Conservation (phyloP, 202 grass and related monocot genomes). For the Panicum hallii region DNA sequence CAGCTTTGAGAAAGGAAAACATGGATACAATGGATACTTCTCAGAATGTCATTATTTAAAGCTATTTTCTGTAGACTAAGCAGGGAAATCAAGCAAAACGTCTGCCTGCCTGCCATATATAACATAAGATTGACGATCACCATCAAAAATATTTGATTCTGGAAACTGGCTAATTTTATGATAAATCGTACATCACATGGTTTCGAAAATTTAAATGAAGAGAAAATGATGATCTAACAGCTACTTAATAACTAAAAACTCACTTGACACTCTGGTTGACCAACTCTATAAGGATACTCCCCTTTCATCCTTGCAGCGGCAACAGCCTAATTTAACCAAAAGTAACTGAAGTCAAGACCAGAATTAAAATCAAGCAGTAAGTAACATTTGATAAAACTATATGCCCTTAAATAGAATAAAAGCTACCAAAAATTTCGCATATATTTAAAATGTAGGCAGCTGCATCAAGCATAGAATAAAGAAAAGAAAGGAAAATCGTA, state of each 20-base stretch:
- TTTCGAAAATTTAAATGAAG: not conserved
- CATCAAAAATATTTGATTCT: conserved; percentile 1
- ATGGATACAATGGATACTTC: not conserved
- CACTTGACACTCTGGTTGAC: conserved; percentile 93
- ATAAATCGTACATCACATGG: conserved; percentile 15
- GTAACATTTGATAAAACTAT: not conserved
- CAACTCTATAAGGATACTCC: conserved; percentile 83
- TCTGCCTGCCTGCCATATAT: not conserved
- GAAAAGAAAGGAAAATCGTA: not conserved
- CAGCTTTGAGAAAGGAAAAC: not conserved
- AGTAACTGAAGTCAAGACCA: conserved; percentile 38
- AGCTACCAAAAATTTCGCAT: not conserved
- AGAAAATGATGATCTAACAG: conserved; percentile 1
- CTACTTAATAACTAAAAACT: conserved; percentile 31
- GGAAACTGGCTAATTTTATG: conserved; percentile 6
- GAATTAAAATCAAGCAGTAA: conserved; percentile 8
- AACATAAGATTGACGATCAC: not conserved
- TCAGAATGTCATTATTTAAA: not conserved
- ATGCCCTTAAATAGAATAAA: conserved; percentile 5
- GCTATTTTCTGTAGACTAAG: not conserved
- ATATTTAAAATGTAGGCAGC: not conserved
- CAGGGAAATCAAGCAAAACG: not conserved
- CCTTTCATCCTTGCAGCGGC: conserved; percentile 90
- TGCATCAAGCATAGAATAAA: not conserved
- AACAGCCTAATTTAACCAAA: conserved; percentile 60